Evolutionary conservation across 169 alveolate species (phyloP).

Genomic region (Miamiensis avidus): DNA sequence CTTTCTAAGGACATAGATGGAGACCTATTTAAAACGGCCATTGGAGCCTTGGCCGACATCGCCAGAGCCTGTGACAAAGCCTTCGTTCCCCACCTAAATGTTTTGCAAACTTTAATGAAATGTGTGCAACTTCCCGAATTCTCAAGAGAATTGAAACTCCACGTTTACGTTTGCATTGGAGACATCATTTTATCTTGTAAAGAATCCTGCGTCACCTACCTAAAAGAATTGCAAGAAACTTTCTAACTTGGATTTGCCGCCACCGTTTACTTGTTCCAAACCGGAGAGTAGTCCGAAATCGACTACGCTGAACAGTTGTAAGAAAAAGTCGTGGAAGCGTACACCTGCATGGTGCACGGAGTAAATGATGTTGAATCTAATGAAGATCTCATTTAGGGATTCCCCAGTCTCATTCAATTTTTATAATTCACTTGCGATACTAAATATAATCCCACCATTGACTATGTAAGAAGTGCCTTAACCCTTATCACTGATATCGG

Average conservation of each 20-base stretch:
- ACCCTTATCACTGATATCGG: constrained; percentile 22
- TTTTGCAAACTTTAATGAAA: constrained; percentile 3
- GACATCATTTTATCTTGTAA: constrained; percentile 21
- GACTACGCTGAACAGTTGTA: constrained; percentile 19
- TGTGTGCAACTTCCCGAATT: constrained; percentile 3
- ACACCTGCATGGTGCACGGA: constrained; percentile 20
- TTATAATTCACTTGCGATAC: not conserved
- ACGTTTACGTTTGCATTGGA: constrained; percentile 15
- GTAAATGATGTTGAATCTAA: not conserved
- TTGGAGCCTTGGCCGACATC: constrained; percentile 23
- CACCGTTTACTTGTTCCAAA: not conserved
- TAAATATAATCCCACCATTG: not conserved
- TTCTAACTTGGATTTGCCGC: constrained; percentile 18
- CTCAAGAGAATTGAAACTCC: constrained; percentile 7
- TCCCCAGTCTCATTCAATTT: not conserved
- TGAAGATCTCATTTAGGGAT: not conserved
- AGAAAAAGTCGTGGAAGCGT: constrained; percentile 19
- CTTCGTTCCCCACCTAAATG: not conserved
- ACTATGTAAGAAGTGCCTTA: constrained; percentile 16
- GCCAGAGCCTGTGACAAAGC: constrained; percentile 18
- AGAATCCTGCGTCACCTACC: not conserved
- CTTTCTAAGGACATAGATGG: not conserved
- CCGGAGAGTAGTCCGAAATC: not conserved
- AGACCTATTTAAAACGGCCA: constrained; percentile 20
- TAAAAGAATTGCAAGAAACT: not conserved